Evolutionary conservation across 176 grass and related monocot genomes (phyloP).

Genomic region (Oryza glaberrima): DNA sequence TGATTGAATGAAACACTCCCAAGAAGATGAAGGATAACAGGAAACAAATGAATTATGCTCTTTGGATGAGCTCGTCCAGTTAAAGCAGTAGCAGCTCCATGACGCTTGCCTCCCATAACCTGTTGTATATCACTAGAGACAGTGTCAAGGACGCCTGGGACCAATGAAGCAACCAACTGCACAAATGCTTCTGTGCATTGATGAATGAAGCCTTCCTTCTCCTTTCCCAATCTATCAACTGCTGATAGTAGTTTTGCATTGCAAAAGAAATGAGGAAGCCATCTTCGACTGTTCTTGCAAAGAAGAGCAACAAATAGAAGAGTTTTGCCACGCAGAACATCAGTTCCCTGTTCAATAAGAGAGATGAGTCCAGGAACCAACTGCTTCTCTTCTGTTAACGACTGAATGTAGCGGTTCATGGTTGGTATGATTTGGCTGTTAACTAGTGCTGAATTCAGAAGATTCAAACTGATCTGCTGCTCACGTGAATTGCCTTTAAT

Average conservation of each 20-base stretch:
- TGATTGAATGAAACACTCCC: constrained; percentile 88
- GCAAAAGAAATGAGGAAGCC: constrained; percentile 91
- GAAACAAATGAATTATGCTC: constrained; percentile 83
- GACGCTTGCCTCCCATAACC: constrained; percentile 86
- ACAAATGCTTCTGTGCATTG: constrained; percentile 86
- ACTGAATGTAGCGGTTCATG: constrained; percentile 76
- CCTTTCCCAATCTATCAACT: constrained; percentile 86
- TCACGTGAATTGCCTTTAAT: constrained; percentile 86
- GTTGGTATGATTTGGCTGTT: constrained; percentile 69
- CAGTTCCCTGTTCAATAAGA: constrained; percentile 77
- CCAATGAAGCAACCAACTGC: constrained; percentile 60
- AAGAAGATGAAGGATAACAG: constrained; percentile 94
- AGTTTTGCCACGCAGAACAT: constrained; percentile 90
- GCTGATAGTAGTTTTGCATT: constrained; percentile 82
- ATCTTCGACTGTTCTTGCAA: constrained; percentile 89
- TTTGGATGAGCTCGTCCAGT: constrained; percentile 77
- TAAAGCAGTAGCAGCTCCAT: constrained; percentile 66
- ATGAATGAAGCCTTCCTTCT: constrained; percentile 84
- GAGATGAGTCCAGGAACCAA: constrained; percentile 71
- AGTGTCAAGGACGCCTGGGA: constrained; percentile 84
- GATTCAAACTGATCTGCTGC: constrained; percentile 89
- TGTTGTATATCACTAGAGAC: constrained; percentile 87
- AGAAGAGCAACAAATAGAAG: constrained; percentile 89
- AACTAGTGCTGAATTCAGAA: constrained; percentile 78
- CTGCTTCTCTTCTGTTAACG: constrained; percentile 81